phyloP scores from a whole-genome alignment of 345 rosid genomes.

The Arabidopsis thaliana region TAIR10.1 NC_003071.7:7965501-7966000 shows the following conservation, averaged over 20 bases:
- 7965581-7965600: background rate
- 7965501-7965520: too few species aligned
- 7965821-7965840: slow-evolving; percentile 63
- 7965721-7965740: background rate
- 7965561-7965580: background rate
- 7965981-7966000: slow-evolving; percentile 44
- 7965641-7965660: slow-evolving; percentile 31
- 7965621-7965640: background rate
- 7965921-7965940: slow-evolving; percentile 64
- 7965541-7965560: background rate
- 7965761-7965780: background rate
- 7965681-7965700: background rate
- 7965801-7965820: background rate
- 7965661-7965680: slow-evolving; percentile 52
- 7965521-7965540: background rate
- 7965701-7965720: background rate
- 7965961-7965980: slow-evolving; percentile 44
- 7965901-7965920: slow-evolving; percentile 64
- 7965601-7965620: background rate
- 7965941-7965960: slow-evolving; percentile 49
- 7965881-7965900: slow-evolving; percentile 56
- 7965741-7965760: slow-evolving; percentile 18
- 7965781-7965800: background rate
- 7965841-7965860: slow-evolving; percentile 64
- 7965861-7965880: slow-evolving; percentile 59